A percentile compares a stretch with the other conserved stretches of the same genome.
Conservation (phyloP, 768 basidiomycete species). For the Naganishia friedmannii region DNA sequence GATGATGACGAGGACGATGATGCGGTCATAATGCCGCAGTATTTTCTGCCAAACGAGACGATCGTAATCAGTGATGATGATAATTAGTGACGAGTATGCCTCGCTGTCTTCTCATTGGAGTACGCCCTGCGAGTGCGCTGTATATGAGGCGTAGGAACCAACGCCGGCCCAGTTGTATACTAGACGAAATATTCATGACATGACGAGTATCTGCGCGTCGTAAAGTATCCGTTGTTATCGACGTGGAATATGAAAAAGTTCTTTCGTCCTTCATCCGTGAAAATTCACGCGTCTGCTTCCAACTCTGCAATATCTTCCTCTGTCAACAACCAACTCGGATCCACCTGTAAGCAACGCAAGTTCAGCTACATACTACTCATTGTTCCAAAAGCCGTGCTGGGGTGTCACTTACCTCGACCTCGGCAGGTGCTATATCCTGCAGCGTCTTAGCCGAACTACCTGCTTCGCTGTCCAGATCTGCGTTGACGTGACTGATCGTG, state of each 20-base stretch:
- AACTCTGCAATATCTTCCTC: slow-evolving; percentile 38
- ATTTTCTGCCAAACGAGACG: no score
- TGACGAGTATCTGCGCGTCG: no score
- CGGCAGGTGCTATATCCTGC: slow-evolving; percentile 31
- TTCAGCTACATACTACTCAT: background rate
- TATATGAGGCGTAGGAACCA: no score
- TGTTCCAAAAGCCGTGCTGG: background rate
- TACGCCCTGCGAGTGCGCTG: no score
- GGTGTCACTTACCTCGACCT: slow-evolving; percentile 38
- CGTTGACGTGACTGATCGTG: background rate
- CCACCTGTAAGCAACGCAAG: slow-evolving; percentile 33
- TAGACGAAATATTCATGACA: no score
- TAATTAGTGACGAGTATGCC: no score
- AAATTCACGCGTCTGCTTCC: slow-evolving; percentile 23
- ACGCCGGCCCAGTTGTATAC: no score
- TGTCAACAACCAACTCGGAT: slow-evolving; percentile 43
- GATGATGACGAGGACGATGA: background rate
- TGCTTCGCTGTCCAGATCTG: background rate
- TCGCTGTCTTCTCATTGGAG: no score
- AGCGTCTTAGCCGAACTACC: background rate
- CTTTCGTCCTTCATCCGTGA: background rate
- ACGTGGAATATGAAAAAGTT: no score
- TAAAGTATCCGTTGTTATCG: no score
- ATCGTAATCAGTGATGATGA: no score
- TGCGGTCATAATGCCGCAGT: no score